A percentile compares a stretch with the other conserved stretches of the same genome.
Conservation (phyloP, 2,329 filamentous ascomycete species). For the Fusarium sp. region DNA sequence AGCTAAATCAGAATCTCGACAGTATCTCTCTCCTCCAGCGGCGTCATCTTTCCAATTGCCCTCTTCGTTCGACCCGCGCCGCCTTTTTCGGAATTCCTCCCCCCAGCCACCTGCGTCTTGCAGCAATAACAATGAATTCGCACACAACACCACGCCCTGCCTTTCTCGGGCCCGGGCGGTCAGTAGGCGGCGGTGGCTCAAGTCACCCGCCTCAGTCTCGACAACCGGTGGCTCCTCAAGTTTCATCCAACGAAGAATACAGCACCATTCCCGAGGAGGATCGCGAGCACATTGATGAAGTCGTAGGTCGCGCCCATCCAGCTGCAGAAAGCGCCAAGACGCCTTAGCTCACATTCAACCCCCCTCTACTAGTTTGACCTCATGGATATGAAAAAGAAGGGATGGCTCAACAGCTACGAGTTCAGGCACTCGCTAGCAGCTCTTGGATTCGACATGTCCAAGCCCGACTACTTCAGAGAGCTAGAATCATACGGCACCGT, state of each 20-base stretch:
- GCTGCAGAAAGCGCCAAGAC: background rate
- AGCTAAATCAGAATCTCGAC: slow-evolving; percentile 19
- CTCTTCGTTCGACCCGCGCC: slow-evolving; percentile 2
- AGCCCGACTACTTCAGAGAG: slow-evolving; percentile 84
- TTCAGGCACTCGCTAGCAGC: slow-evolving; percentile 97
- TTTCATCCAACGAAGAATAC: slow-evolving; percentile 54
- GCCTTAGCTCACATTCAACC: slow-evolving; percentile 28
- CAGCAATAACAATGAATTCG: slow-evolving; percentile 49
- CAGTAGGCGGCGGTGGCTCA: slow-evolving; percentile 48
- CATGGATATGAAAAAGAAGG: slow-evolving; percentile 97
- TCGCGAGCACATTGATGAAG: slow-evolving; percentile 92
- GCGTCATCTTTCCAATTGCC: slow-evolving; percentile 21
- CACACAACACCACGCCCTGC: slow-evolving; percentile 53
- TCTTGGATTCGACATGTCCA: slow-evolving; percentile 91
- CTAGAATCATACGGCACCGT: slow-evolving; percentile 85
- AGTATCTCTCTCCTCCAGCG: slow-evolving; percentile 2
- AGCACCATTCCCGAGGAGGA: slow-evolving; percentile 82
- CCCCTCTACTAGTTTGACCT: slow-evolving; percentile 77
- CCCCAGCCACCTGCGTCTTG: slow-evolving; percentile 27
- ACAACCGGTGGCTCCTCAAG: slow-evolving; percentile 50
- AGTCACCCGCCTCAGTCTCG: slow-evolving; percentile 49
- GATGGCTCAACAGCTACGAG: slow-evolving; percentile 96
- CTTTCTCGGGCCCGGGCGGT: slow-evolving; percentile 51
- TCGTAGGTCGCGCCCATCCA: slow-evolving; percentile 68
- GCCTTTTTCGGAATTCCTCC: slow-evolving; percentile 14